Conservation (phyloP, 148 eudicot species). For the Selenicereus undatus region DNA sequence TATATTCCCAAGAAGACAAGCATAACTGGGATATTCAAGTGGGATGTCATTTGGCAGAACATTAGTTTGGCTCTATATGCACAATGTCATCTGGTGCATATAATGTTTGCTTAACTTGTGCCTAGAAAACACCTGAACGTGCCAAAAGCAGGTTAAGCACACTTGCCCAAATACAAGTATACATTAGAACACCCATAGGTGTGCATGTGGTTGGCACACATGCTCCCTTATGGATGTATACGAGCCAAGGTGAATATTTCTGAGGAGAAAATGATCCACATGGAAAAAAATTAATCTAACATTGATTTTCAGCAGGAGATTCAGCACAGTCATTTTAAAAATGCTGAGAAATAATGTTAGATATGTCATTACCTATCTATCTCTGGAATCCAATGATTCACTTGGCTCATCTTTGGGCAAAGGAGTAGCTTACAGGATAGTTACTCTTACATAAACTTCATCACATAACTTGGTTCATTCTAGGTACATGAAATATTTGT, state of each 20-base stretch:
- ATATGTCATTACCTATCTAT: not conserved
- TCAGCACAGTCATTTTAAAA: not conserved
- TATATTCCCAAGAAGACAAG: conserved; percentile 92
- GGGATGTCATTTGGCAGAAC: conserved; percentile 67
- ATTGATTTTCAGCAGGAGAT: too few relatives aligned
- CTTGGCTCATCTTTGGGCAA: not conserved
- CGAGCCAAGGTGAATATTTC: not conserved
- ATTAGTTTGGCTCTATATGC: conserved; percentile 49
- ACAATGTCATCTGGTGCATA: conserved; percentile 66
- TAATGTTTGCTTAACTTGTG: conserved; percentile 58
- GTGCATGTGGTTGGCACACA: not conserved
- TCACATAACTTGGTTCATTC: not conserved
- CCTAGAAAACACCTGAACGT: conserved; percentile 66
- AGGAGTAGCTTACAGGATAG: not conserved
- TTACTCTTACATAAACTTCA: not conserved
- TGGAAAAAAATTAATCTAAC: not conserved
- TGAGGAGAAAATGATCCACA: not conserved
- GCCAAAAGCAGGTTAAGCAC: too few relatives aligned
- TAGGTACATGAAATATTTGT: too few relatives aligned
- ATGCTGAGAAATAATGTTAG: not conserved
- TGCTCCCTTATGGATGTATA: not conserved
- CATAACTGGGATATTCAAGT: too few relatives aligned
- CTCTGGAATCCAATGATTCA: not conserved
- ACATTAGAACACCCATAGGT: too few relatives aligned
- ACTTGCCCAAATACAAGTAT: too few relatives aligned